Percentiles rank a stretch among this genome's conserved stretches.
Evolutionary conservation across 228 moss, liverwort and hornwort genomes (phyloP).

Genomic region (Sphagnum magellanicum): DNA sequence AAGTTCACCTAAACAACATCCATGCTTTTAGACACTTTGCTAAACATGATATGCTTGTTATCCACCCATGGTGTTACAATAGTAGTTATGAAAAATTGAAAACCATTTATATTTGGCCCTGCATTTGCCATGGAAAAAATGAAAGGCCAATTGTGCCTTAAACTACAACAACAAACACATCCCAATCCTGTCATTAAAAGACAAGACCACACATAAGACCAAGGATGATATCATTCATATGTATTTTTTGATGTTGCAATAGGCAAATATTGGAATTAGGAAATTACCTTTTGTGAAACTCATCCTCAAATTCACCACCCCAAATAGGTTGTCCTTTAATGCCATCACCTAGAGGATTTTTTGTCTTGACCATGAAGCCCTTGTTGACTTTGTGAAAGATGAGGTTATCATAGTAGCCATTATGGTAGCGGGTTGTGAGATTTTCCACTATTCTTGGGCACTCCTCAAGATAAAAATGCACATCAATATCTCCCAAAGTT

Average conservation of each 20-base stretch:
- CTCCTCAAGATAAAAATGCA: slow-evolving; percentile 91
- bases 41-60: slow-evolving; percentile 98
- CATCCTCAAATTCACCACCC: slow-evolving; percentile 99
- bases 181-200: too few species aligned
- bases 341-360: slow-evolving; percentile 95
- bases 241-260: too few species aligned
- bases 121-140: slow-evolving; percentile 98
- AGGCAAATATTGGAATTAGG: neutral
- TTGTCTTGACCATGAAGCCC: slow-evolving; percentile 98
- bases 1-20: slow-evolving; percentile 85
- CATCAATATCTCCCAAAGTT: slow-evolving; percentile 86
- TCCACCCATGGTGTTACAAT: slow-evolving; percentile 98
- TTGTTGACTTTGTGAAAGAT: slow-evolving; percentile 98
- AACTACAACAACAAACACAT: slow-evolving; percentile 23
- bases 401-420: slow-evolving; percentile 98
- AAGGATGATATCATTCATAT: too few species aligned
- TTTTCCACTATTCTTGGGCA: slow-evolving; percentile 98
- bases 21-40: slow-evolving; percentile 96
- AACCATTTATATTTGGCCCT: slow-evolving; percentile 90
- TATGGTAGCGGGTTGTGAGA: slow-evolving; percentile 95
- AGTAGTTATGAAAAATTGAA: slow-evolving; percentile 97
- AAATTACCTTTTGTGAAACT: slow-evolving; percentile 92
- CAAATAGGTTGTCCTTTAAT: slow-evolving; percentile 96
- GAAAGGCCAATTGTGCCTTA: slow-evolving; percentile 95
- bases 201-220: too few species aligned